Evolutionary conservation across 1,284 basidiomycete species (phyloP), one percentile per base, ranked within the genome.

Genomic region (Pseudozyma sp.): DNA sequence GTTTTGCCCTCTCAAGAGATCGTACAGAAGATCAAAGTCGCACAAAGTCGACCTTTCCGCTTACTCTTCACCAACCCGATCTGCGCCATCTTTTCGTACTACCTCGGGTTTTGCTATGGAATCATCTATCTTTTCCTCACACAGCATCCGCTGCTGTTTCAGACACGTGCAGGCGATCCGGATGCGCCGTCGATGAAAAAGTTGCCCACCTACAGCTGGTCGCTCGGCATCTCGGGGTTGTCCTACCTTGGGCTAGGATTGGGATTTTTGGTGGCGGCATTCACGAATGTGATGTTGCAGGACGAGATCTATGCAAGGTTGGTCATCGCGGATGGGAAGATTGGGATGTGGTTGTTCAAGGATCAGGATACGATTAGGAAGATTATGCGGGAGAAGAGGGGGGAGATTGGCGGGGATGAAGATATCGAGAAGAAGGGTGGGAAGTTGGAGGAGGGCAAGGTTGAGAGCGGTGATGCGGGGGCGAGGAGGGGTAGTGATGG

Each of bases 41-140:
- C 81, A 83, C 86, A 86, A 63, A 81, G 80, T 7, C 81, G 87
- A 16, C 87, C 87, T 0, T 86, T 86, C 21, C 74, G 68, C n/a
- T 60, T 74, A 53, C 79, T 66, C 31, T 83, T 78, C 70, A 82
- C 66, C 63, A 81, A 74, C 52, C 72, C 60, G 48, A 70, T 76
- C 62, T 85, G 85, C 21, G 81, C 86, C 52, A 78, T 86, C 38
- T 87, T 87, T 60, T 84, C 83, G 3, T 49, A 82, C 44, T 87
- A 88, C 73, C 86, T 87, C 57, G 86, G 86, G 0, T 88, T 86
- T 71, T 82, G 86, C 52, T 88, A 88, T 62, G 86, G 86, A 11
- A 78, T 86, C 69, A 70, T 81, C 58, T 80, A 87, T 16, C 86
- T 86, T 63, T 82, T 88, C 49, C 83, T 88, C 35, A 83, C 84